A percentile compares a stretch with the other conserved stretches of the same genome.
Evolutionary conservation across 2,329 filamentous ascomycete species (phyloP).

Genomic region (Aureobasidium namibiae): DNA sequence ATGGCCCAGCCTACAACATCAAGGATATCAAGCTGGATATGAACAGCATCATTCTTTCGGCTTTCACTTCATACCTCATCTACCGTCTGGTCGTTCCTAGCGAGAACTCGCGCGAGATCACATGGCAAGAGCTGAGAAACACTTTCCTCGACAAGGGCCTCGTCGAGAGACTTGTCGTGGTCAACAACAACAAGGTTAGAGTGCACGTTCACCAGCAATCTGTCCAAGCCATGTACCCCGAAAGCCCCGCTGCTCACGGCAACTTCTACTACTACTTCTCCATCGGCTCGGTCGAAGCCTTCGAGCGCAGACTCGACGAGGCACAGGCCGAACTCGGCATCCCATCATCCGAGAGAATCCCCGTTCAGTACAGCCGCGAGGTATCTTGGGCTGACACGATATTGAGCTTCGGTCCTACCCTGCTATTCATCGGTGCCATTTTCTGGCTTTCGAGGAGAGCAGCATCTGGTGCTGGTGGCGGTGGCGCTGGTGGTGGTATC

Average conservation of each 20-base stretch:
- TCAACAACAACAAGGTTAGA: slow-evolving; percentile 68
- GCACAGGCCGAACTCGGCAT: slow-evolving; percentile 84
- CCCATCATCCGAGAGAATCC: slow-evolving; percentile 79
- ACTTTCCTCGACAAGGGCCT: slow-evolving; percentile 94
- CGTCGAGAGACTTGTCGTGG: slow-evolving; percentile 81
- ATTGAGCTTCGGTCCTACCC: slow-evolving; percentile 75
- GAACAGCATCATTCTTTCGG: slow-evolving; percentile 47
- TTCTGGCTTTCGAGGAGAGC: slow-evolving; percentile 73
- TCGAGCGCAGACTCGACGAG: slow-evolving; percentile 79
- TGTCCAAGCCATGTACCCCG: slow-evolving; percentile 63
- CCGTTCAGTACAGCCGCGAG: slow-evolving; percentile 77
- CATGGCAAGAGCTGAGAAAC: slow-evolving; percentile 91
- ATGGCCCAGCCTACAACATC: slow-evolving; percentile 18
- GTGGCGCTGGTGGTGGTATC: slow-evolving; percentile 64
- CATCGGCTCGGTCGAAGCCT: slow-evolving; percentile 88
- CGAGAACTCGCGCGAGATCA: slow-evolving; percentile 70
- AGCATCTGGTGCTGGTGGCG: slow-evolving; percentile 50
- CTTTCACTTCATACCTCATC: slow-evolving; percentile 54
- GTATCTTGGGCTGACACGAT: slow-evolving; percentile 64
- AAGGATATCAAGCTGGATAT: slow-evolving; percentile 47
- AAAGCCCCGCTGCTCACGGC: slow-evolving; percentile 59
- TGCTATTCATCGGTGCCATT: slow-evolving; percentile 76
- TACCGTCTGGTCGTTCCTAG: slow-evolving; percentile 59
- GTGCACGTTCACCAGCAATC: slow-evolving; percentile 74
- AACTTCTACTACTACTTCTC: slow-evolving; percentile 86